Percentiles rank a stretch among this genome's conserved stretches.
Evolutionary conservation across 1,284 basidiomycete genomes (phyloP).

Genomic region (Trametes hirsuta): DNA sequence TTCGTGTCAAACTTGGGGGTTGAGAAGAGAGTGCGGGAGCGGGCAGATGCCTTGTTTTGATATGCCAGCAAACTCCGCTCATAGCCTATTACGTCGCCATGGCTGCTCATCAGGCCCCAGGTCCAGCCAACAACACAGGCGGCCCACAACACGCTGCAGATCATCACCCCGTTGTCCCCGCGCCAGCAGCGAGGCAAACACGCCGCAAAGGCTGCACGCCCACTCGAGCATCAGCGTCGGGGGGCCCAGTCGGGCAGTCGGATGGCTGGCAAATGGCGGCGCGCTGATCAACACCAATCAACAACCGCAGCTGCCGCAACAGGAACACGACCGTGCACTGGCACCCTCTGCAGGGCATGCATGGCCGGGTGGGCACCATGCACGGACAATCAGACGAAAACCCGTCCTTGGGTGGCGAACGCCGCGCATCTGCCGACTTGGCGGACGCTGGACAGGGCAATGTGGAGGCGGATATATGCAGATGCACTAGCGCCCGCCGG

Average conservation of each 20-base stretch:
- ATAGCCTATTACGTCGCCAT: constrained; percentile 39
- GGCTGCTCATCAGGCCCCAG: constrained; percentile 26
- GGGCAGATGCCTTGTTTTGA: constrained; percentile 39
- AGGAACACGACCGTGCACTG: not conserved
- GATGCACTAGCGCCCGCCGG: not conserved
- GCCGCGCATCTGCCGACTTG: constrained; percentile 1
- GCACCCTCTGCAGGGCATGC: not conserved
- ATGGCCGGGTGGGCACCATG: constrained; percentile 1
- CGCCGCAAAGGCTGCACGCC: too few species aligned
- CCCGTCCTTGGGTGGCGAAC: not conserved
- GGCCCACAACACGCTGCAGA: constrained; percentile 18
- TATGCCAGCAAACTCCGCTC: constrained; percentile 36
- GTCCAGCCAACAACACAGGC: constrained; percentile 13
- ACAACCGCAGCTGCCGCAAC: not conserved
- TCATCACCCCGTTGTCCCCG: constrained; percentile 4
- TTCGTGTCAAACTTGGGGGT: constrained; percentile 80
- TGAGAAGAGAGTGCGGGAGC: constrained; percentile 52
- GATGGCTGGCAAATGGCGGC: not conserved
- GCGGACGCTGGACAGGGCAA: not conserved
- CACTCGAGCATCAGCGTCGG: too few species aligned
- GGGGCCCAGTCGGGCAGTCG: not conserved
- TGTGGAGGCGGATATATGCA: not conserved
- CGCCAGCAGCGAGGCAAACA: not conserved
- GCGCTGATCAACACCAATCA: not conserved
- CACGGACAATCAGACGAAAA: too few species aligned